Evolutionary conservation across 176 grass and related monocot species (phyloP).

Genomic region (Phyllostachys edulis): DNA sequence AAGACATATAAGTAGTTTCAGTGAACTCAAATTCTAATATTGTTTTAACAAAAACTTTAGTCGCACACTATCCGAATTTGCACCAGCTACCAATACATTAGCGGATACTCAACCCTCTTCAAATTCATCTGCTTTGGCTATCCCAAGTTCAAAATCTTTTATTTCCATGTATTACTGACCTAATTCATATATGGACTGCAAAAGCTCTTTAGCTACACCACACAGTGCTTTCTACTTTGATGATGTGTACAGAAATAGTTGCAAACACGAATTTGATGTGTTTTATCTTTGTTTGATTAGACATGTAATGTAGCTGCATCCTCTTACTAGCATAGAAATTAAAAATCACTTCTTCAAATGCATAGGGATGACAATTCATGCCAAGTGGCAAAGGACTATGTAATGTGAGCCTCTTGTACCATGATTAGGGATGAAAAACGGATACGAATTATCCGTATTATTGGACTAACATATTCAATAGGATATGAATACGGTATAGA

Average conservation of each 20-base stretch:
- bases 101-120: neutral
- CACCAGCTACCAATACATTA: neutral
- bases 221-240: neutral
- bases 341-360: neutral
- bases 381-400: neutral
- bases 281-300: neutral
- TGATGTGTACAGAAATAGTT: neutral
- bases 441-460: no score
- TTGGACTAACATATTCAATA: no score
- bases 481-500: no score
- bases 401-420: neutral
- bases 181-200: neutral
- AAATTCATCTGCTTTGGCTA: neutral
- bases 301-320: neutral
- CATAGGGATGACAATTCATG: neutral
- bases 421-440: neutral
- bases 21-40: neutral
- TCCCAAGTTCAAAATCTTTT: neutral
- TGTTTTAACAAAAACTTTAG: neutral
- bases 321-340: neutral
- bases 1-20: neutral
- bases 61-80: neutral
- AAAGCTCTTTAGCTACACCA: neutral
- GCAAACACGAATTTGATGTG: neutral
- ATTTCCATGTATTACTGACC: neutral